Evolutionary conservation across 768 basidiomycete species (phyloP), one percentile per base, ranked within the genome.

Genomic region (Suillus weaverae): DNA sequence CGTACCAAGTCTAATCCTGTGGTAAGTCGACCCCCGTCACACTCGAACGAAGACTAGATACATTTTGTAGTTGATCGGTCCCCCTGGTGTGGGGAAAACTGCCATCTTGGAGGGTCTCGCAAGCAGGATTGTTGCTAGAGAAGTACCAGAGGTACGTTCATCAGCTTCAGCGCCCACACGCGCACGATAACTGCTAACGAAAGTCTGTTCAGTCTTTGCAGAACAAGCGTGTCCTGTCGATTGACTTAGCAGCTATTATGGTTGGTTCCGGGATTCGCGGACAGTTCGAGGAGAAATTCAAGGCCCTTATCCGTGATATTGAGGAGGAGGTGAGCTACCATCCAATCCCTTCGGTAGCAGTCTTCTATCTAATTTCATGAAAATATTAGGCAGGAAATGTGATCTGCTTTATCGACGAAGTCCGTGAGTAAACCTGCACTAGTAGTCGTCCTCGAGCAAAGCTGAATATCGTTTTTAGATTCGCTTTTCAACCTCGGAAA

Each of bases 341-440:
- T 60, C 73, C 68, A 48, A 70, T 75, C 56, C 64, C 69, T 41
- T 66, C 74, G 43, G 64, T 75, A 64, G 67, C 72, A 14, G 41
- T 46, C 53, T 48, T 50, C 66, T 33, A 63, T 60, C 67, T 63
- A 53, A 20, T 3, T 39, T 10, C 26, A 32, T 62, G 30, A 30
- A 57, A 8, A 14, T 44, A 39, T 66, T 22, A 87, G 86, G 83
- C 84, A 4, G 89, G 91, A 22, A 87, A 90, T 51, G 88, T 94
- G 9, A 96, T 96, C 43, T 94, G 92, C 72, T 97, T 97, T 77
- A 95, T 97, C 61, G 95, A 96, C 69, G 94, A 97, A 86, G 88
- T 97, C 61, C 95, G 91, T 92, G 70, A 78, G 91, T 88, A 64
- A 46, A 39, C 0, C 1, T n/a, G 26, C 62, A 16, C 59, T n/a